Conservation (phyloP, 169 alveolate species). For the Cryptosporidium muris region DNA sequence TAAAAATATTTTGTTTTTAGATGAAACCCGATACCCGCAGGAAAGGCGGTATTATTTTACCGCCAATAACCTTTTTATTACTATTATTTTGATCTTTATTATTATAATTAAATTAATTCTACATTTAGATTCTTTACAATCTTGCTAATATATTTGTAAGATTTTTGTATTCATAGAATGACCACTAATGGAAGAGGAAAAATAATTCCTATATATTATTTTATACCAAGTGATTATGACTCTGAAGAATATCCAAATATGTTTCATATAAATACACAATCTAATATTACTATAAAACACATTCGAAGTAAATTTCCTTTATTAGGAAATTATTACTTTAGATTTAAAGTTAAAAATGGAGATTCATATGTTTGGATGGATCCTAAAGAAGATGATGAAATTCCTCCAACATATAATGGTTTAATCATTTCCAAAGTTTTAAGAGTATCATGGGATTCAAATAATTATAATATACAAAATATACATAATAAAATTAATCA, state of each 20-base stretch:
- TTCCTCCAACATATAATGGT: slow-evolving; percentile 37
- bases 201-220: slow-evolving; percentile 16
- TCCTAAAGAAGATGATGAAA: slow-evolving; percentile 53
- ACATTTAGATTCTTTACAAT: slow-evolving; percentile 45
- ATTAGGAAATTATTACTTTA: slow-evolving; percentile 49
- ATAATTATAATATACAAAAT: neutral
- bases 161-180: neutral
- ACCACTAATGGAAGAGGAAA: neutral
- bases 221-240: slow-evolving; percentile 64
- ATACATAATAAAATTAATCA: neutral
- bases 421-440: slow-evolving; percentile 43
- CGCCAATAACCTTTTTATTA: too few relatives aligned
- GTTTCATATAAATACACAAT: slow-evolving; percentile 12
- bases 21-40: too few relatives aligned
- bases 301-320: slow-evolving; percentile 38
- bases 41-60: too few relatives aligned
- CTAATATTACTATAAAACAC: slow-evolving; percentile 13
- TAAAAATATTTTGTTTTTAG: too few relatives aligned
- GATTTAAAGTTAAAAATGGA: slow-evolving; percentile 52
- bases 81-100: neutral
- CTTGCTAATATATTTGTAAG: slow-evolving; percentile 25
- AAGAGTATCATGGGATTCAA: slow-evolving; percentile 48
- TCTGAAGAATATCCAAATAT: slow-evolving; percentile 44
- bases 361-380: slow-evolving; percentile 63
- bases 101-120: slow-evolving; percentile 32